Conservation (phyloP, 2,329 filamentous ascomycete genomes). For the Fusarium sp. region DNA sequence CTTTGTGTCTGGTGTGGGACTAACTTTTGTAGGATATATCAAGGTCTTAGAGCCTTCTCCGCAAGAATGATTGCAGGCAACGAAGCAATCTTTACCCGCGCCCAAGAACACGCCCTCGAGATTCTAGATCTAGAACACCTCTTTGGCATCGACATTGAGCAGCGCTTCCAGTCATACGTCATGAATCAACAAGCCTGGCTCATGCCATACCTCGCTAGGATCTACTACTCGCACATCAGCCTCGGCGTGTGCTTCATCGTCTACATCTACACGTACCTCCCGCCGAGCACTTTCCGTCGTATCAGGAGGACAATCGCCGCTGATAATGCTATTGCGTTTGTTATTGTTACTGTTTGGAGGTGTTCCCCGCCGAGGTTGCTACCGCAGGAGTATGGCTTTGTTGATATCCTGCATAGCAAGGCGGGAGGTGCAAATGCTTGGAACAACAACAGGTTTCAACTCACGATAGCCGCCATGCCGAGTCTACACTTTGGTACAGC, state of each 20-base stretch:
- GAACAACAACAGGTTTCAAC: conserved; percentile 59
- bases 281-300: conserved; percentile 52
- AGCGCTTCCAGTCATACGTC: conserved; percentile 53
- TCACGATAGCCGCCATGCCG: conserved; percentile 63
- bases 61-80: conserved; percentile 55
- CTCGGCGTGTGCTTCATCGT: conserved; percentile 59
- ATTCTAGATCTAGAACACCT: conserved; percentile 53
- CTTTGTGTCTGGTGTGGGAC: neutral
- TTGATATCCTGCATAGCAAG: conserved; percentile 57
- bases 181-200: conserved; percentile 51
- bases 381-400: conserved; percentile 57
- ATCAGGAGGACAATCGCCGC: conserved; percentile 61
- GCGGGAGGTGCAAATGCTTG: conserved; percentile 47
- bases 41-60: conserved; percentile 56
- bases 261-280: conserved; percentile 59
- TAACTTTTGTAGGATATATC: conserved; percentile 51
- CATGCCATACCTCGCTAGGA: conserved; percentile 53
- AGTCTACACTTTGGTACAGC: conserved; percentile 60
- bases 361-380: conserved; percentile 63
- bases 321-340: conserved; percentile 61
- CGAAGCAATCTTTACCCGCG: conserved; percentile 51
- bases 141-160: conserved; percentile 55
- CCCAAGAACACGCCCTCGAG: conserved; percentile 54
- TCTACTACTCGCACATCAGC: conserved; percentile 61
- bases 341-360: conserved; percentile 59